Evolutionary conservation across 176 grass and related monocot species (phyloP), one percentile per base, ranked within the genome.

Genomic region (Rhipidocladum racemiflorum): DNA sequence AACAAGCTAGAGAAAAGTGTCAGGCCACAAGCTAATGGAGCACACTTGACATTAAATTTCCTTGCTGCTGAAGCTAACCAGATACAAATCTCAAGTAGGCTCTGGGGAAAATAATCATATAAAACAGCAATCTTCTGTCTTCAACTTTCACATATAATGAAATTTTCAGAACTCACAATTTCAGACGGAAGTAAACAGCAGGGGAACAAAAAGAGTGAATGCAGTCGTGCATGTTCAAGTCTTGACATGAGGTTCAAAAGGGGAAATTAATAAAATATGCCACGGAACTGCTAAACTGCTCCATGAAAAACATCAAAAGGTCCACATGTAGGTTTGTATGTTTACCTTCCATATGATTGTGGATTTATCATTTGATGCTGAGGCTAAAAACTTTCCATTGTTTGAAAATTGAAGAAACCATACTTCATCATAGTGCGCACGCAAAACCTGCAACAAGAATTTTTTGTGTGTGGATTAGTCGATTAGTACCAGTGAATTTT

Each of bases 341-440:
- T 70, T 85, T 97, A 97, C 94, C 94, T 97, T 92, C 94, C 94
- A 97, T 86, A 97, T 89, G 75, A 97, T 94, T 83, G 91, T 81
- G 13, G 94, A 88, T 86, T 79, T 88, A 85, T 97, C 94, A 75
- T 87, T 87, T 42, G 94, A 97, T 36, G 94, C 79, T 43, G 94
- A 94, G 65, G 94, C 94, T 83, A 97, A 85, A 84, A 89, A 92
- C 68, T 91, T 94, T 20, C 94, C 94, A 35, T 89, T 85, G 74
- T 94, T 94, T 82, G 94, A 94, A 84, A 97, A 97, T 36, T 92
- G 94, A 81, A 97, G 64, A 85, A 90, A 97, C 92, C 92, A 97
- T 76, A 97, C 94, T 91, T 97, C 94, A 80, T 94, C 94, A 75
- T 29, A 29, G 65, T 97, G 94, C 53, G 77, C 77, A 72, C 49